These are phyloP conservation scores for Venturia pyrina DNA, from an alignment of 2,329 filamentous ascomycete species.

Conservation along the genomic window DNA sequence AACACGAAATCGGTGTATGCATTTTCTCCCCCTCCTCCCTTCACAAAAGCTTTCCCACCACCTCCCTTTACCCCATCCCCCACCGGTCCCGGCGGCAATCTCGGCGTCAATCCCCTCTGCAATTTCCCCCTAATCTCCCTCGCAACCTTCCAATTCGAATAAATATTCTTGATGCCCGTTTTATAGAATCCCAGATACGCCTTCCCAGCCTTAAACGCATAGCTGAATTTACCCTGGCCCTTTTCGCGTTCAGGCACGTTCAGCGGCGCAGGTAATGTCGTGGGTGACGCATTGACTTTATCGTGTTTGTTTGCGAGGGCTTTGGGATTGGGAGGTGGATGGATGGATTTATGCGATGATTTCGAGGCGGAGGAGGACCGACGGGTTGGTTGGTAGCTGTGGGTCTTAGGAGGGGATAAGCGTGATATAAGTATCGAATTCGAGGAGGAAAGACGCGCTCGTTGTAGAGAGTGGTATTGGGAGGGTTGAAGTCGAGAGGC, in stretches of 20 bases:
- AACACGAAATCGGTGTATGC: not conserved
- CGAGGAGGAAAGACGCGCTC: too few relatives aligned
- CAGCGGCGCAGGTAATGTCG: constrained; percentile 9
- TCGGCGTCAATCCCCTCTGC: not conserved
- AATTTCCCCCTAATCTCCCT: not conserved
- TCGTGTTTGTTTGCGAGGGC: not conserved
- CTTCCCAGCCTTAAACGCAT: constrained; percentile 1
- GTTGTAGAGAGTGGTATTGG: too few relatives aligned
- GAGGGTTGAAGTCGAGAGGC: not conserved
- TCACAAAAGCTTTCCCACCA: not conserved
- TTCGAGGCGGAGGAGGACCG: not conserved
- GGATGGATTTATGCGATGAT: not conserved
- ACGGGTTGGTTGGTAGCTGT: not conserved
- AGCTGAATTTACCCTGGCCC: not conserved
- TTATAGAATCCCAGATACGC: constrained; percentile 13
- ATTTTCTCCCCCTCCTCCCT: not conserved
- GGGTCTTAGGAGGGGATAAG: not conserved
- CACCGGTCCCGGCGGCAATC: not conserved
- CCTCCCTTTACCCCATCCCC: too few relatives aligned
- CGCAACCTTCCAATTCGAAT: constrained; percentile 5
- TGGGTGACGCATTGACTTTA: constrained; percentile 8
- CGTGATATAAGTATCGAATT: not conserved
- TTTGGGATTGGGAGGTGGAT: not conserved
- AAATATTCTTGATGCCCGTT: constrained; percentile 12
- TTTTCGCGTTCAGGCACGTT: not conserved